Evolutionary conservation across 75 land plant genomes (phyloP), one percentile per base, ranked within the genome.

Genomic region (Isoetes taiwanensis): DNA sequence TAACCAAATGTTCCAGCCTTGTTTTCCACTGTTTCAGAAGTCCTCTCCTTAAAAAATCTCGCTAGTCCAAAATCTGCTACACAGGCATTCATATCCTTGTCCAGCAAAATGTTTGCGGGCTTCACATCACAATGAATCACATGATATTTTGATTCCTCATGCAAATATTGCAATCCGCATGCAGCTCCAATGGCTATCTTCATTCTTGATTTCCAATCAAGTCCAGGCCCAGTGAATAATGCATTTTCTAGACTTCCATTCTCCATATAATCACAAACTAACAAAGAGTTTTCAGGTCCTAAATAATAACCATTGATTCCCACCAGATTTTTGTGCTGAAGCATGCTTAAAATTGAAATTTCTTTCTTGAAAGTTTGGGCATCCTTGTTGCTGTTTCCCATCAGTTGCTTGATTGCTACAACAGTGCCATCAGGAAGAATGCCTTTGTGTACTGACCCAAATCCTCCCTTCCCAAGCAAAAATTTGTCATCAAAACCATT

Each of bases 361-460:
- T 46, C 50, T 19, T 46, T 46, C 50, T n/a, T 5, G 16, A 46
- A 46, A 46, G 50, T 4, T 8, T 46, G 25, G 25, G 25, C 5
- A 8, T 23, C 50, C 25, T 46, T 19, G 25, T 46, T 19, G 6
- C 21, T 46, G 6, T 46, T 19, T 6, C 25, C 21, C 12, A 46
- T 19, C 12, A 64, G 60, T 58, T 55, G 53, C 46, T 70, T 70
- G 16, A 70, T 38, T 20, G 72, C 72, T 24, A 63, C 61, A 3
- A 34, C 16, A 1, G 3, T 63, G 0, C 30, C 54, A 30, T 63
- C 66, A 0, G 20, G 25, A 17, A 70, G 30, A 10, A 24, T 28
- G 2, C 61, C 72, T 41, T 34, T 56, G 61, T 70, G 57, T 9
- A 70, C 62, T 1, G 16, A 17, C 1, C 72, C 72, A 33, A 56